Percentiles rank a stretch among this genome's conserved stretches.
Evolutionary conservation across 2,329 filamentous ascomycete species (phyloP).

Genomic region (Nemania bipapillata): DNA sequence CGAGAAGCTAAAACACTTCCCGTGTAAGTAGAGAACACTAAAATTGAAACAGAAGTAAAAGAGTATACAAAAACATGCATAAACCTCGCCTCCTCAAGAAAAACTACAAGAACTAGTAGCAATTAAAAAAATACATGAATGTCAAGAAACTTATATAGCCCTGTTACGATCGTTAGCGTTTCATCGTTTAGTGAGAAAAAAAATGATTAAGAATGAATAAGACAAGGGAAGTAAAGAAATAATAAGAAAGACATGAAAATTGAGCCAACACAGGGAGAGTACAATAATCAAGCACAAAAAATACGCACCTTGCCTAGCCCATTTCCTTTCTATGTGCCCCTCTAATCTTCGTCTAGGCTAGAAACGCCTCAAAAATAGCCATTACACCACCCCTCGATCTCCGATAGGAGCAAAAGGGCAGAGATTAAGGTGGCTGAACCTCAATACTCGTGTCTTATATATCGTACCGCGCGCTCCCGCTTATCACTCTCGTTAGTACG

Average conservation of each 20-base stretch:
- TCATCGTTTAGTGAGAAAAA: background rate
- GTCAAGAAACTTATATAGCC: background rate
- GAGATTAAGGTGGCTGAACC: no score
- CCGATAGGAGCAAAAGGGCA: background rate
- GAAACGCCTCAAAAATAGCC: constrained; percentile 23
- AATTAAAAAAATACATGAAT: background rate
- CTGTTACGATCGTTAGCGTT: background rate
- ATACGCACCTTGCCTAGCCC: constrained; percentile 14
- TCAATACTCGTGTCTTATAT: background rate
- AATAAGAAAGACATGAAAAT: background rate
- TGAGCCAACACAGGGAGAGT: background rate
- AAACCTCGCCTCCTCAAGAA: background rate
- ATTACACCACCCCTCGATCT: background rate
- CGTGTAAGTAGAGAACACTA: background rate
- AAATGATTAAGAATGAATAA: background rate
- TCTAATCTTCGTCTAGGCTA: constrained; percentile 16
- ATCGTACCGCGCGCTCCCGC: background rate
- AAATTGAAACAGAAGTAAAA: background rate
- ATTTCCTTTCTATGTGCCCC: background rate
- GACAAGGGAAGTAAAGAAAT: background rate
- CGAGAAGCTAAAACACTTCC: background rate
- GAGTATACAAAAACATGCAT: background rate
- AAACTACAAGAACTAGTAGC: background rate
- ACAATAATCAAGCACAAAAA: background rate
- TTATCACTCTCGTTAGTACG: background rate